phyloP scores from a whole-genome alignment of 202 grass and related monocot genomes.

The Panicum virgatum region DNA sequence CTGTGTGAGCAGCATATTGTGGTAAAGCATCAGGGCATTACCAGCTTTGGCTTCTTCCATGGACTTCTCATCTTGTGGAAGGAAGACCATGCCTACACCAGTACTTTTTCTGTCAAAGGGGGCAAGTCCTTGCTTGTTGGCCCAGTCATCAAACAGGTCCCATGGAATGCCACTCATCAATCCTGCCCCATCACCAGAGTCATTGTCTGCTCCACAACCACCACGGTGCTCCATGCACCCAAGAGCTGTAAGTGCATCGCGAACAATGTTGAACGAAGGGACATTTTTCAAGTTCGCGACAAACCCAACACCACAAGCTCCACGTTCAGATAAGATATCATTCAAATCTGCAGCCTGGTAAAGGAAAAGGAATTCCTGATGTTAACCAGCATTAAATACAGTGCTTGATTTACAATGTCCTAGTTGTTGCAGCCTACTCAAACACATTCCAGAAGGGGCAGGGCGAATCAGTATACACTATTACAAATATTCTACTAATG shows the following conservation, averaged over 20 bases:
- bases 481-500: background rate
- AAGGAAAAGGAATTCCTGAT: background rate
- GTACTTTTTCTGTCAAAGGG: conserved; percentile 65
- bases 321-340: conserved; percentile 92
- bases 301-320: conserved; percentile 97
- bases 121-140: conserved; percentile 72
- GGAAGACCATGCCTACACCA: conserved; percentile 97
- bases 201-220: conserved; percentile 95
- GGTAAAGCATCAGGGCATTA: conserved; percentile 41
- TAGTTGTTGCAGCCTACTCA: background rate
- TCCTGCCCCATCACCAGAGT: conserved; percentile 93
- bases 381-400: conserved; percentile 25
- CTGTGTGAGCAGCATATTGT: background rate
- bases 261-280: conserved; percentile 84
- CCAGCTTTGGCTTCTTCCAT: conserved; percentile 83
- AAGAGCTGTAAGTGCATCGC: conserved; percentile 82
- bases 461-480: background rate
- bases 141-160: conserved; percentile 88
- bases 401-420: background rate
- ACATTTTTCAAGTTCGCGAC: conserved; percentile 93
- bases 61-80: conserved; percentile 76
- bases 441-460: conserved; percentile 34
- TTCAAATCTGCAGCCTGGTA: conserved; percentile 72
- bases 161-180: conserved; percentile 91
- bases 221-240: conserved; percentile 99